Evolutionary conservation across 352 stramenopile species (phyloP), one percentile per base, ranked within the genome.

Genomic region (Phytopythium vexans): DNA sequence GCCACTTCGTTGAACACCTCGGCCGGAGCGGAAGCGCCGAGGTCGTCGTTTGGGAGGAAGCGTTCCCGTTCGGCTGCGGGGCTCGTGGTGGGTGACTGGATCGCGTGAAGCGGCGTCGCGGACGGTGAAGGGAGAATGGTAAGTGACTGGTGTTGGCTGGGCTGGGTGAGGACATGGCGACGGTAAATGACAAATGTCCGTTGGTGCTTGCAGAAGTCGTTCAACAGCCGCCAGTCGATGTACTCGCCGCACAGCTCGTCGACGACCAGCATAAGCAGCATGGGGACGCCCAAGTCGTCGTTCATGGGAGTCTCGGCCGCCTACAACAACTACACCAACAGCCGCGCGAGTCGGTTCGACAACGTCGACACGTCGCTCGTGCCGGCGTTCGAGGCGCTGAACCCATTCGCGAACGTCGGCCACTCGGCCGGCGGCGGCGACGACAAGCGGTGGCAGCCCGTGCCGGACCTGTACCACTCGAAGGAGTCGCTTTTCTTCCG

Each of bases 401-500:
- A 94, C 59, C 82, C 82, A 32, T 92, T 83, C 56, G 77, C 79
- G n/a, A 82, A 82, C 31, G 60, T 52, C 12, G 68, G 75, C 6
- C 69, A 70, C 39, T 66, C 62, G 37, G 63, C 75, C 59, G 68
- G 58, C 49, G 52, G 61, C 41, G 35, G 41, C 9, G 58, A 80
- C 21, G 70, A 85, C 32, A 63, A 64, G 48, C 81, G 82, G 16
- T 95, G 82, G 81, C 79, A 93, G 61, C 82, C 85, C 4, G 82
- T 93, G 47, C 72, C 74, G 0, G 78, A 77, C 32, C 66, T 94
- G 6, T 64, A 72, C 52, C 82, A 92, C 69, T 91, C 77, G 54
- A 92, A 94, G 56, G 85, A 94, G 62, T 92, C 82, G 40, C 60
- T 93, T 4, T 74, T 77, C 57, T 89, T 94, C 41, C 79, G 83